These are phyloP conservation scores for Fusarium illudens DNA, from an alignment of 2,329 filamentous ascomycete genomes.

Conservation along the genomic window DNA sequence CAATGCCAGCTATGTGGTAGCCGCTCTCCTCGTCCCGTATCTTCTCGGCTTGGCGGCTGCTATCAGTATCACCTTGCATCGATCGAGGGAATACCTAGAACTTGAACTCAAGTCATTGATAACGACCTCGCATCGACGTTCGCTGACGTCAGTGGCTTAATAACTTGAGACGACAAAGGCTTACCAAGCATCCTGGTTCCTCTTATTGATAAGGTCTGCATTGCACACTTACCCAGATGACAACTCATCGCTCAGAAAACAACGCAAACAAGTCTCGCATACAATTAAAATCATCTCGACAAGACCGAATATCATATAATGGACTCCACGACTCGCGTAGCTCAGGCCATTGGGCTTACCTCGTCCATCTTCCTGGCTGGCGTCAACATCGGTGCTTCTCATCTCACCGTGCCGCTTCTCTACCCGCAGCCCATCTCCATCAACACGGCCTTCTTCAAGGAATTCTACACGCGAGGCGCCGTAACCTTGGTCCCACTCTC, in stretches of 20 bases:
- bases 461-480: slow-evolving; percentile 27
- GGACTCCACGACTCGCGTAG: slow-evolving; percentile 11
- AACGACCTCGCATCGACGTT: neutral
- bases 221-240: neutral
- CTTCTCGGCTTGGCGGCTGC: too few species aligned
- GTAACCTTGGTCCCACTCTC: slow-evolving; percentile 16
- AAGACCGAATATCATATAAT: neutral
- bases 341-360: slow-evolving; percentile 20
- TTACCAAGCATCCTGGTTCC: neutral
- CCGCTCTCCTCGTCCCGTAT: too few species aligned
- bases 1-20: neutral
- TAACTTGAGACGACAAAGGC: neutral
- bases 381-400: slow-evolving; percentile 26
- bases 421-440: slow-evolving; percentile 21
- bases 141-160: neutral
- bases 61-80: too few species aligned
- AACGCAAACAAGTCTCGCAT: neutral
- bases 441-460: slow-evolving; percentile 30
- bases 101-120: neutral
- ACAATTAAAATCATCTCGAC: neutral
- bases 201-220: neutral
- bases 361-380: slow-evolving; percentile 29
- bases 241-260: neutral
- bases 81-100: too few species aligned
- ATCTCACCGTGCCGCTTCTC: slow-evolving; percentile 30